phyloP scores from a whole-genome alignment of 371 early-diverging fungal species.

The Cokeromyces recurvatus region DNA sequence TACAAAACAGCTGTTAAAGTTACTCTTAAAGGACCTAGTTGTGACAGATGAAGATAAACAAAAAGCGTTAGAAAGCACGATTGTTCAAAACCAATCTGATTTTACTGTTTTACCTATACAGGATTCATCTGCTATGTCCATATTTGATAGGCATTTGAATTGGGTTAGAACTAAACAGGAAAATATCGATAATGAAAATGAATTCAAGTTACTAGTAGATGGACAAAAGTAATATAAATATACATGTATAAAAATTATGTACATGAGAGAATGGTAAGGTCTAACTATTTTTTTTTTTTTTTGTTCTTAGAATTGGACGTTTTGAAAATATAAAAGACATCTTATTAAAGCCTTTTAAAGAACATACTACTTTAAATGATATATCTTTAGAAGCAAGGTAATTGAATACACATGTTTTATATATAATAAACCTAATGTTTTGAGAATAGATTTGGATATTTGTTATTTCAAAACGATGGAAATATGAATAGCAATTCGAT shows the following conservation, averaged over 20 bases:
- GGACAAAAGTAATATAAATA: background rate
- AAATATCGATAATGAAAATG: background rate
- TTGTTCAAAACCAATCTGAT: constrained; percentile 3
- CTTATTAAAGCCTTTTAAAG: constrained; percentile 8
- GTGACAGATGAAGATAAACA: constrained; percentile 1
- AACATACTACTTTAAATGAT: constrained; percentile 1
- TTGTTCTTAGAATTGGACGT: background rate
- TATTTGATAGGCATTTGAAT: constrained; percentile 13
- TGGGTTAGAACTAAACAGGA: constrained; percentile 24
- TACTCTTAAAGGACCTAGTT: constrained; percentile 23
- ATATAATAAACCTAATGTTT: background rate
- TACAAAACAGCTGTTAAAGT: constrained; percentile 19
- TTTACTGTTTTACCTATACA: constrained; percentile 24
- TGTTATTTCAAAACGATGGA: constrained; percentile 20
- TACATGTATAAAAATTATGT: too few relatives aligned
- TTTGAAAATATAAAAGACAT: constrained; percentile 13
- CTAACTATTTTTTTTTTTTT: background rate
- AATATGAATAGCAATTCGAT: background rate
- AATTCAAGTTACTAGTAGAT: background rate
- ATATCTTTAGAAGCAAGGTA: constrained; percentile 31
- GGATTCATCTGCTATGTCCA: constrained; percentile 27
- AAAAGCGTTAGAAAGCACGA: constrained; percentile 21
- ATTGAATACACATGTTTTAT: background rate
- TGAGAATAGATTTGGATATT: constrained; percentile 31
- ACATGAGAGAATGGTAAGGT: background rate